Percentiles rank a stretch among this genome's conserved stretches.
Evolutionary conservation across 2,329 filamentous ascomycete genomes (phyloP).

Genomic region (Aspergillus aculeatinus): DNA sequence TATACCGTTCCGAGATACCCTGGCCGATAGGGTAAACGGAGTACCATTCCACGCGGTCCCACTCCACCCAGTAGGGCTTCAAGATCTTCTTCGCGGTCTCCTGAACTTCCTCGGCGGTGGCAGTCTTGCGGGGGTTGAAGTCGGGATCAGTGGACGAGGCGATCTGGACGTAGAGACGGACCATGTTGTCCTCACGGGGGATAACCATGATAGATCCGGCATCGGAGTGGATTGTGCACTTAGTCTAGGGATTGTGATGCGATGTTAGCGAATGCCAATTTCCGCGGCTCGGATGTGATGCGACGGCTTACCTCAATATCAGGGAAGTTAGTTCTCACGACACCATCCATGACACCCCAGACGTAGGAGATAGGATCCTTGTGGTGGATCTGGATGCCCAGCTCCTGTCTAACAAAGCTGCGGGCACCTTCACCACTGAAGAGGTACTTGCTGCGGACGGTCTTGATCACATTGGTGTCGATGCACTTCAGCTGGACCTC

Average conservation of each 20-base stretch:
- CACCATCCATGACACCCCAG: slow-evolving; percentile 67
- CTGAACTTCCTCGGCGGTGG: slow-evolving; percentile 60
- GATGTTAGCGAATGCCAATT: not conserved
- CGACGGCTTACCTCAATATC: slow-evolving; percentile 54
- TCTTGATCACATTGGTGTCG: slow-evolving; percentile 70
- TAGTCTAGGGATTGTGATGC: slow-evolving; percentile 48
- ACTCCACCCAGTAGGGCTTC: slow-evolving; percentile 60
- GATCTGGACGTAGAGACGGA: slow-evolving; percentile 56
- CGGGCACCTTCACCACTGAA: slow-evolving; percentile 64
- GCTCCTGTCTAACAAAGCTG: slow-evolving; percentile 59
- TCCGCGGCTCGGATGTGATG: not conserved
- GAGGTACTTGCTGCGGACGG: slow-evolving; percentile 60
- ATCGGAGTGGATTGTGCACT: slow-evolving; percentile 67
- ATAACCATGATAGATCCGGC: slow-evolving; percentile 65
- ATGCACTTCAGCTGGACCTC: slow-evolving; percentile 74
- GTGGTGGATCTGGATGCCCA: slow-evolving; percentile 66
- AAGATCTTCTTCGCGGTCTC: slow-evolving; percentile 58
- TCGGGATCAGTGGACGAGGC: slow-evolving; percentile 62
- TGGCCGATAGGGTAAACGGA: slow-evolving; percentile 67
- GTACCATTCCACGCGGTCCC: slow-evolving; percentile 66
- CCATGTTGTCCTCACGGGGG: slow-evolving; percentile 51
- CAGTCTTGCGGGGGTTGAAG: slow-evolving; percentile 61
- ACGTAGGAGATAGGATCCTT: slow-evolving; percentile 64
- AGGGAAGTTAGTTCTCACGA: slow-evolving; percentile 63
- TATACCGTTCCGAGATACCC: slow-evolving; percentile 64